phyloP scores from a whole-genome alignment of 1,139 yeast genomes.

The Geotrichum candidum region DNA sequence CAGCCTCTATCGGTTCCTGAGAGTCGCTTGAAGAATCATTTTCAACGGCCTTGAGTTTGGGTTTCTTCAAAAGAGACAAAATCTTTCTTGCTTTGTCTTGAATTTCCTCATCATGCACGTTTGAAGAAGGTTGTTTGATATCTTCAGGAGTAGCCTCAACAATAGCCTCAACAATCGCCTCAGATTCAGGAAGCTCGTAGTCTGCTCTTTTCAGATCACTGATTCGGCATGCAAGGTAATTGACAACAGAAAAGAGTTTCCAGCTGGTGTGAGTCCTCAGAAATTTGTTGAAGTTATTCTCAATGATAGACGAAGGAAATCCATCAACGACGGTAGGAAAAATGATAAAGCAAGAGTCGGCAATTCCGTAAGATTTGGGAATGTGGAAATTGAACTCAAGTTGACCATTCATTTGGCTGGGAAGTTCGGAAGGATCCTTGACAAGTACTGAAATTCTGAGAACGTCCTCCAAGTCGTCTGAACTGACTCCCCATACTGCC shows the following conservation, averaged over 20 bases:
- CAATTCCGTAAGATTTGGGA: conserved; percentile 27
- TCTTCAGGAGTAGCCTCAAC: conserved; percentile 2
- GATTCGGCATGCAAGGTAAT: conserved; percentile 28
- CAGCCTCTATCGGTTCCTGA: conserved; percentile 5
- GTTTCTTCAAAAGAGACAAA: conserved; percentile 5
- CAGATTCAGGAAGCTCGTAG: conserved; percentile 9
- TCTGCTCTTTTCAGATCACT: conserved; percentile 22
- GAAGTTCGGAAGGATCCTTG: conserved; percentile 12
- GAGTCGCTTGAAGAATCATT: conserved; percentile 9
- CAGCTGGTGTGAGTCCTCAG: conserved; percentile 26
- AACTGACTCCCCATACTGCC: conserved; percentile 13
- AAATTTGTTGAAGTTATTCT: conserved; percentile 30
- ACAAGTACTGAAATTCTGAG: neutral
- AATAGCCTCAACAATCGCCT: conserved; percentile 3
- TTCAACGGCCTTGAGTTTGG: neutral
- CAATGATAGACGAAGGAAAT: conserved; percentile 26
- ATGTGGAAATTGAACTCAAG: conserved; percentile 25
- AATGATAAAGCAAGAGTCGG: conserved; percentile 22
- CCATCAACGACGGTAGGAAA: conserved; percentile 22
- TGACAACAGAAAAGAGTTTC: conserved; percentile 31
- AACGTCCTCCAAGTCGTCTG: conserved; percentile 16
- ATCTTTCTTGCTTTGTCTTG: conserved; percentile 18
- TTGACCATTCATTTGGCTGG: conserved; percentile 14
- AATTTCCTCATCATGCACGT: conserved; percentile 19
- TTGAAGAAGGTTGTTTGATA: conserved; percentile 10